Percentiles rank a stretch among this genome's conserved stretches.
Conservation (phyloP, 495 filamentous ascomycete genomes). For the Cercophora newfieldiana region DNA sequence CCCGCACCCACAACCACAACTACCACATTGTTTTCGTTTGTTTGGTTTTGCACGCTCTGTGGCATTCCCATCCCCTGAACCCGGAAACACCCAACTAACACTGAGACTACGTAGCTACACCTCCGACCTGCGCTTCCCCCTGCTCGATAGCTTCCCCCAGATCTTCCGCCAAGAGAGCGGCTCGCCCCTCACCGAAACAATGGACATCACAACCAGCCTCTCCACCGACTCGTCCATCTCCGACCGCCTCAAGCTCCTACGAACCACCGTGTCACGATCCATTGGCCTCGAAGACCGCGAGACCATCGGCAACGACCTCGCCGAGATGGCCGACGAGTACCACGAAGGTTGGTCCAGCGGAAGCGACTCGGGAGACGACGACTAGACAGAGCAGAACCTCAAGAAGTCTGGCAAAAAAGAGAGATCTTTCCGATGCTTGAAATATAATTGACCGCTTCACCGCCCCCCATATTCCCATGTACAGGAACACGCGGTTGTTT, state of each 20-base stretch:
- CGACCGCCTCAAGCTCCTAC: constrained; percentile 64
- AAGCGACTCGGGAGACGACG: constrained; percentile 79
- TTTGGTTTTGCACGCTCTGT: no score
- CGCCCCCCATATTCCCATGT: not conserved
- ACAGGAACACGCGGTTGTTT: not conserved
- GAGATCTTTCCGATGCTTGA: not conserved
- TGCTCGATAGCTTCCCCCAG: constrained; percentile 77
- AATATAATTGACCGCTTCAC: not conserved
- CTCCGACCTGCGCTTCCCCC: constrained; percentile 66
- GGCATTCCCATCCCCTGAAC: no score
- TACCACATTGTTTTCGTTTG: not conserved
- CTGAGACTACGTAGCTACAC: constrained; percentile 35
- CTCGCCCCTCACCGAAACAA: constrained; percentile 37
- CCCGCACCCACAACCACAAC: not conserved
- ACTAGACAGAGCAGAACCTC: constrained; percentile 19
- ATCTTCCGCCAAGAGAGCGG: constrained; percentile 52
- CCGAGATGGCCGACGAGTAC: constrained; percentile 82
- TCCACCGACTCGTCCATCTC: constrained; percentile 73
- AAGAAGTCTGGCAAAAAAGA: not conserved
- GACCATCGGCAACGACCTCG: constrained; percentile 75
- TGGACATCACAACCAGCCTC: constrained; percentile 64
- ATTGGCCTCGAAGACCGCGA: constrained; percentile 79
- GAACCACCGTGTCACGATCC: constrained; percentile 55
- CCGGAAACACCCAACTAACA: not conserved
- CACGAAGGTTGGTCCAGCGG: constrained; percentile 88